These are phyloP conservation scores for Botrytis medusae DNA, from an alignment of 2,329 filamentous ascomycete species.

Conservation along the genomic window DNA sequence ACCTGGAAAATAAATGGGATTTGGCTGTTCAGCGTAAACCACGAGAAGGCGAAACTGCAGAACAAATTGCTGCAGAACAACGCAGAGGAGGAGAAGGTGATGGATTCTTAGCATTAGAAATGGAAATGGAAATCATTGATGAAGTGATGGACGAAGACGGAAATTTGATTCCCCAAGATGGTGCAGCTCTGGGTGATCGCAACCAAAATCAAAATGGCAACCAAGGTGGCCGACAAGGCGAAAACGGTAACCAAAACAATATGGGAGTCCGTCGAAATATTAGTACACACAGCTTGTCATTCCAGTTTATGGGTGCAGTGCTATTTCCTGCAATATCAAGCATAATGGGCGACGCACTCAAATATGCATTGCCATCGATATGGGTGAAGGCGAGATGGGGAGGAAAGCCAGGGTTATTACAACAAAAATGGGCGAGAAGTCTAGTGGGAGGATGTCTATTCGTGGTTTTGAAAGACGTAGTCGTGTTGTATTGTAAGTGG, in stretches of 20 bases:
- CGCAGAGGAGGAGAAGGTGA: slow-evolving; percentile 39
- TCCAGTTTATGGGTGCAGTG: slow-evolving; percentile 66
- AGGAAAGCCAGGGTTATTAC: slow-evolving; percentile 55
- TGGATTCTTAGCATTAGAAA: slow-evolving; percentile 29
- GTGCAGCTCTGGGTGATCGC: background rate
- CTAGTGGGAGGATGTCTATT: slow-evolving; percentile 86
- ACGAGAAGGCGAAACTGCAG: slow-evolving; percentile 39
- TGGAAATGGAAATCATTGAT: slow-evolving; percentile 30
- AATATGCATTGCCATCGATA: slow-evolving; percentile 62
- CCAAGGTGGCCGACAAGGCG: background rate
- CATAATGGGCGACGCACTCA: slow-evolving; percentile 73
- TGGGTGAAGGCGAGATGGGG: slow-evolving; percentile 51
- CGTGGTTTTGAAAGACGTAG: slow-evolving; percentile 73
- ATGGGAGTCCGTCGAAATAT: slow-evolving; percentile 39
- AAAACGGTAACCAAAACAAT: slow-evolving; percentile 19
- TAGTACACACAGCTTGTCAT: slow-evolving; percentile 54
- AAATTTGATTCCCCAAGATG: background rate
- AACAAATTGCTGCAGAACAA: slow-evolving; percentile 40
- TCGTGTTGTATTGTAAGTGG: slow-evolving; percentile 64
- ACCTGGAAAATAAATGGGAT: slow-evolving; percentile 39
- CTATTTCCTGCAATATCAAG: slow-evolving; percentile 81
- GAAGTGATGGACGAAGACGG: slow-evolving; percentile 24
- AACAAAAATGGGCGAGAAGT: slow-evolving; percentile 85
- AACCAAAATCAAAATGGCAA: slow-evolving; percentile 7
- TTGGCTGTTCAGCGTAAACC: slow-evolving; percentile 37